Base-by-base conservation (phyloP, 2,329 filamentous ascomycete genomes). In the Parascedosporium putredinis region DNA sequence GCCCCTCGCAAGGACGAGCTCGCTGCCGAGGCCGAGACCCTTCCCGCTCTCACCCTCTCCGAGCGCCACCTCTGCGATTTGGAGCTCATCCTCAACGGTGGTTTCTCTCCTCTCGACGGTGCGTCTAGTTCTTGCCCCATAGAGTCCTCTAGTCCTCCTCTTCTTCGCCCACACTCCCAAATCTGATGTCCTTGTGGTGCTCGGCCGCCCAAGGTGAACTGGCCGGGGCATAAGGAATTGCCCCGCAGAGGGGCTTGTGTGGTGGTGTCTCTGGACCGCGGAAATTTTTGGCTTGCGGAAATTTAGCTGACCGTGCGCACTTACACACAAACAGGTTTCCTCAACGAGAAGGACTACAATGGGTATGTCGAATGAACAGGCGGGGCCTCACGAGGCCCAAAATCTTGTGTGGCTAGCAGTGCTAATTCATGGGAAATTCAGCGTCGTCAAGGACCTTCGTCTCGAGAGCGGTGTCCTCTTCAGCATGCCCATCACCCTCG, bases 11-110 rank as follows among this genome's bases (percentile, higher is more conserved):
- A 93, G 58, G 76, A 76, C 55, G 75, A 95, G 73, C 85, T 98
- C 55, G 73, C 75, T 51, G 79, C 78, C 44, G 93, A 98, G 73
- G 86, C 91, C 38, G 90, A 95, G 75, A 84, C 65, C 27, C 82
- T 97, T 43, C 88, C 89, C 33, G 86, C 91, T 33, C 76, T 98
- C 58, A 73, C 85, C 53, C 82, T 98, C 58, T 86, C 80, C 47
- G 93, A 98, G 78, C 84, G 93, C 62, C 93, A 98, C 72, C 83
- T 98, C 46, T 98, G 93, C 72, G 93, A 98, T 77, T 78, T 98
- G 58, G 93, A 98, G 72, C 73, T 98, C 70, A 89, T 98, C 63
- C 83, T 98, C 68, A 97, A 89, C 69, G 93, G 93, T 66, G 93
- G 93, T 57, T 98, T 98, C 75, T 96, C 90, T 56, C 93, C 93